A percentile compares a stretch with the other conserved stretches of the same genome.
phyloP scores from a whole-genome alignment of 495 filamentous ascomycete species.

The Glarea lozoyensis region DNA sequence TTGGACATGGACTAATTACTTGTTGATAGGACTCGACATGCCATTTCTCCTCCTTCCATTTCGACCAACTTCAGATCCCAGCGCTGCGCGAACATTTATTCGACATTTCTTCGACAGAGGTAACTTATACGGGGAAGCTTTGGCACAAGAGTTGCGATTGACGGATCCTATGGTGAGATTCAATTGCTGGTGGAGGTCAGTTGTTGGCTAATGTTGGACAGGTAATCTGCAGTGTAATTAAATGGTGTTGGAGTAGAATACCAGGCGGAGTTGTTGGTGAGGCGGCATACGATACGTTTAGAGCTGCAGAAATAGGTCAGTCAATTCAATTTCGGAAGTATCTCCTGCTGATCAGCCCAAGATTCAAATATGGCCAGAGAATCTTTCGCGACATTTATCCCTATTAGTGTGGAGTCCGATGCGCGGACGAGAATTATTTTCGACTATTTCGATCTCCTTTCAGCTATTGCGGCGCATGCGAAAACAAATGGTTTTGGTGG shows the following conservation, averaged over 20 bases:
- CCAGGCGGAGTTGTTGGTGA: conserved; percentile 89
- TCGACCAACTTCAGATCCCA: conserved; percentile 83
- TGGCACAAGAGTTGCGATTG: conserved; percentile 83
- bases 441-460: conserved; percentile 91
- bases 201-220: conserved; percentile 26
- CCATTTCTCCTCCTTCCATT: conserved; percentile 96
- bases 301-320: conserved; percentile 85
- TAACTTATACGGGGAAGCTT: conserved; percentile 52
- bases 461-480: conserved; percentile 69
- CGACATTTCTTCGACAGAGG: conserved; percentile 73
- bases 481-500: conserved; percentile 92
- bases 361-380: conserved; percentile 89
- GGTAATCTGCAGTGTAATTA: conserved; percentile 89
- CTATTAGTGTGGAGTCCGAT: conserved; percentile 84
- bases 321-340: not conserved
- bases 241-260: conserved; percentile 98
- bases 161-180: conserved; percentile 80
- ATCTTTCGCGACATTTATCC: conserved; percentile 93
- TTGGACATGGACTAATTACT: conserved; percentile 25
- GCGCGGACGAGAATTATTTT: conserved; percentile 83
- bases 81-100: conserved; percentile 82
- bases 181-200: not conserved
- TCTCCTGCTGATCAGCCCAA: conserved; percentile 24
- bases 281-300: conserved; percentile 95
- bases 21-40: conserved; percentile 62